A percentile compares a stretch with the other conserved stretches of the same genome.
Conservation (phyloP, 2,329 filamentous ascomycete genomes). For the Eurotiales sp. region DNA sequence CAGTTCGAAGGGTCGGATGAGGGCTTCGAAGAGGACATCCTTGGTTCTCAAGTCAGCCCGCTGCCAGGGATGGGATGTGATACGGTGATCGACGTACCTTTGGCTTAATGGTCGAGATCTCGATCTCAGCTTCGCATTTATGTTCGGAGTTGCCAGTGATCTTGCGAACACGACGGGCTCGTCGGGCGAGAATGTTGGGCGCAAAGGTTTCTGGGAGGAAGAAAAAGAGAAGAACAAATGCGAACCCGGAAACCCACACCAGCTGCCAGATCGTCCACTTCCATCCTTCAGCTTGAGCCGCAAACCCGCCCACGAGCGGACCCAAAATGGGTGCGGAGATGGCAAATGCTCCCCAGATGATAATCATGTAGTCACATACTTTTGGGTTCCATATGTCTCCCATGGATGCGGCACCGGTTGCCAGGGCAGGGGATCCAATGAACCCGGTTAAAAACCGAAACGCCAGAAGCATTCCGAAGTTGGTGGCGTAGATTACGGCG, state of each 20-base stretch:
- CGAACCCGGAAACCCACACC: conserved; percentile 57
- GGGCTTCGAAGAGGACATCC: conserved; percentile 21
- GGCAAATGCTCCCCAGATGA: conserved; percentile 53
- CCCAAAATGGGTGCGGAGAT: conserved; percentile 56
- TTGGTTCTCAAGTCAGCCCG: too few relatives aligned
- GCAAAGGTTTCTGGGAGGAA: conserved; percentile 63
- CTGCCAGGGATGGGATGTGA: too few relatives aligned
- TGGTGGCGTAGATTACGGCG: conserved; percentile 60
- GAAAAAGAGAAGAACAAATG: conserved; percentile 58
- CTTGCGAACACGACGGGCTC: conserved; percentile 58
- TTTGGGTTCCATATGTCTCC: conserved; percentile 26
- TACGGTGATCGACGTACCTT: too few relatives aligned
- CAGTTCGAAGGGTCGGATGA: conserved; percentile 53
- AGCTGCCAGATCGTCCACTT: conserved; percentile 58
- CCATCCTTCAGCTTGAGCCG: conserved; percentile 52
- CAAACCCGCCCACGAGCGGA: conserved; percentile 60
- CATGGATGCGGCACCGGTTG: conserved; percentile 32
- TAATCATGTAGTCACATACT: conserved; percentile 55
- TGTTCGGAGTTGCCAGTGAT: conserved; percentile 53
- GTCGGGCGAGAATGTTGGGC: conserved; percentile 59
- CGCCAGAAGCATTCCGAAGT: conserved; percentile 62
- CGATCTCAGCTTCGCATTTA: conserved; percentile 61
- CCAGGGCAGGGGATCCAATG: conserved; percentile 63
- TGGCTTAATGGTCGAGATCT: conserved; percentile 48
- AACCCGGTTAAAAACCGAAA: conserved; percentile 63